These are phyloP conservation scores for Theobroma cacao DNA, from an alignment of 345 rosid species.

Conservation along the genomic window DNA sequence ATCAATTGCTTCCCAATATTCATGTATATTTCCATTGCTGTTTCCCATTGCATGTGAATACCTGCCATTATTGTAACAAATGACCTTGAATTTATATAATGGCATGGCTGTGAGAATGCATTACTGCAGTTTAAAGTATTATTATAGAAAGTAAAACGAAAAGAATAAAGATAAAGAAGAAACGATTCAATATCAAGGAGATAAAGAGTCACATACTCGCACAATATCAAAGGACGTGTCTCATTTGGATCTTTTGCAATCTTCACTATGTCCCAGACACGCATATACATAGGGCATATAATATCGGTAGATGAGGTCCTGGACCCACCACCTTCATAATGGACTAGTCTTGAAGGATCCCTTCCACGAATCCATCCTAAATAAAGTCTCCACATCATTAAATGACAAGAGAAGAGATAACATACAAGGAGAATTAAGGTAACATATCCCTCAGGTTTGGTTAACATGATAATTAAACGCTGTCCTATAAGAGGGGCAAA, in stretches of 20 bases:
- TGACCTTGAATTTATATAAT: slow-evolving; percentile 13
- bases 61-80: slow-evolving; percentile 46
- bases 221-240: slow-evolving; percentile 87
- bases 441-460: neutral
- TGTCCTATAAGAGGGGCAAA: neutral
- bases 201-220: slow-evolving; percentile 70
- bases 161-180: slow-evolving; percentile 23
- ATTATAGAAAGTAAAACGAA: neutral
- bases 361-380: slow-evolving; percentile 89
- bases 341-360: slow-evolving; percentile 76
- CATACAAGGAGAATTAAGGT: slow-evolving; percentile 1
- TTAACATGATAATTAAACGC: slow-evolving; percentile 3
- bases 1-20: slow-evolving; percentile 97
- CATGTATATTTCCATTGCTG: slow-evolving; percentile 82
- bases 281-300: slow-evolving; percentile 99
- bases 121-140: neutral
- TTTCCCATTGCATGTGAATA: slow-evolving; percentile 99
- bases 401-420: slow-evolving; percentile 4
- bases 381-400: slow-evolving; percentile 21
- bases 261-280: slow-evolving; percentile 91
- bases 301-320: slow-evolving; percentile 89
- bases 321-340: slow-evolving; percentile 98
- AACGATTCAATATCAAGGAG: neutral
- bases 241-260: slow-evolving; percentile 88
- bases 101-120: slow-evolving; percentile 5